Percentiles rank a stretch among this genome's conserved stretches.
These are phyloP conservation scores for Arthrinium phaeospermum DNA, from an alignment of 2,329 filamentous ascomycete genomes.

Conservation along the genomic window DNA sequence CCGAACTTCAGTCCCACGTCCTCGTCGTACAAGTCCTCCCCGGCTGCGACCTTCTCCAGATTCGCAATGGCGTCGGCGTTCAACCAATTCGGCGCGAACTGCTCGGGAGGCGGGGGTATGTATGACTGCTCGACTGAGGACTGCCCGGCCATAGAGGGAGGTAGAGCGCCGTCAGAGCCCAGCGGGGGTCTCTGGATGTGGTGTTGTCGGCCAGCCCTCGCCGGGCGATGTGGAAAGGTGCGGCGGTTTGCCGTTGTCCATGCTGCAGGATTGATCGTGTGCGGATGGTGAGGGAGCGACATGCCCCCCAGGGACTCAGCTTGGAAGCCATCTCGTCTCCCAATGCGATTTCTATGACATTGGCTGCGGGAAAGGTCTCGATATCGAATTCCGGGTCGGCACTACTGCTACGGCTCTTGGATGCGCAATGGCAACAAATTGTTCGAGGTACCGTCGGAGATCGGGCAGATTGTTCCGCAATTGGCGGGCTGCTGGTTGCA, in stretches of 20 bases:
- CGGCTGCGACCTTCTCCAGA: slow-evolving; percentile 37
- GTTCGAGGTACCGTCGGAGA: slow-evolving; percentile 7
- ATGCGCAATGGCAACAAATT: slow-evolving; percentile 13
- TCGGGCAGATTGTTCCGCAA: slow-evolving; percentile 5
- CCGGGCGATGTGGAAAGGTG: slow-evolving; percentile 27
- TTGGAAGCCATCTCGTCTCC: slow-evolving; percentile 37
- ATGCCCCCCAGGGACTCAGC: slow-evolving; percentile 36
- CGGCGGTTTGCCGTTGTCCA: slow-evolving; percentile 21
- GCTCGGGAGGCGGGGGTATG: slow-evolving; percentile 27
- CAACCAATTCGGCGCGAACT: slow-evolving; percentile 37
- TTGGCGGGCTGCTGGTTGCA: background rate
- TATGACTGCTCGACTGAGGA: slow-evolving; percentile 19
- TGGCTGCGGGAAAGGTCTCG: background rate
- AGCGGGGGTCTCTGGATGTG: slow-evolving; percentile 27
- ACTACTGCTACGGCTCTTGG: background rate
- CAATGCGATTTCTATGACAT: slow-evolving; percentile 15
- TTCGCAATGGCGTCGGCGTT: slow-evolving; percentile 35
- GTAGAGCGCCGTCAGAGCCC: slow-evolving; percentile 18
- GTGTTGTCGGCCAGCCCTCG: slow-evolving; percentile 32
- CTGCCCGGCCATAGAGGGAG: slow-evolving; percentile 21
- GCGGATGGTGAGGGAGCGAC: slow-evolving; percentile 38
- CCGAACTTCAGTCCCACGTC: slow-evolving; percentile 77
- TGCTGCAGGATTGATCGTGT: slow-evolving; percentile 29
- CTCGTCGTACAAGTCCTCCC: slow-evolving; percentile 34
- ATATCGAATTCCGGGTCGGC: background rate